Evolutionary conservation across 495 filamentous ascomycete species (phyloP).

Genomic region (Pyrenula aspistea): DNA sequence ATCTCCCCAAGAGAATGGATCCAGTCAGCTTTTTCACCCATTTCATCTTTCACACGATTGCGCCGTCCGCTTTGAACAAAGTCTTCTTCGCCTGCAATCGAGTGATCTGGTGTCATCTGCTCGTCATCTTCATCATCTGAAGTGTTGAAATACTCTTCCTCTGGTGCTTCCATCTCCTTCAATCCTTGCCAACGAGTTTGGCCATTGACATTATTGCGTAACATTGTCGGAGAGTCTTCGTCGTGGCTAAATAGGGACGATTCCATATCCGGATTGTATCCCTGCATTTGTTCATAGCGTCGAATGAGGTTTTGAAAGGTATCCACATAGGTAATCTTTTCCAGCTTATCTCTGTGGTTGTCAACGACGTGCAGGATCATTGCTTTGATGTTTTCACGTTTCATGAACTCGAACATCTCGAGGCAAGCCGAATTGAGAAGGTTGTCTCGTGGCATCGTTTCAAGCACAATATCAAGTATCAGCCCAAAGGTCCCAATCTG

Average conservation of each 20-base stretch:
- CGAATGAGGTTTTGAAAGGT: slow-evolving; percentile 67
- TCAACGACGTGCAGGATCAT: slow-evolving; percentile 79
- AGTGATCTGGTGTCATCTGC: slow-evolving; percentile 16
- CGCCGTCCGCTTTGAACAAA: slow-evolving; percentile 1
- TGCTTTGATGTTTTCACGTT: slow-evolving; percentile 69
- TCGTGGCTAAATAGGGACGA: slow-evolving; percentile 37
- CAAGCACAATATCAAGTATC: slow-evolving; percentile 75
- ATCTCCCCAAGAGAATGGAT: not conserved
- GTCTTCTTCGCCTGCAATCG: slow-evolving; percentile 5
- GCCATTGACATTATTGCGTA: slow-evolving; percentile 47
- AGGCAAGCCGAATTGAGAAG: slow-evolving; percentile 91
- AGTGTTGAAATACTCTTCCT: slow-evolving; percentile 92
- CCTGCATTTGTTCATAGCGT: slow-evolving; percentile 70
- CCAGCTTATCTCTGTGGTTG: slow-evolving; percentile 72
- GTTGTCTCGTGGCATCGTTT: slow-evolving; percentile 94
- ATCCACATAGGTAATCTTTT: slow-evolving; percentile 71
- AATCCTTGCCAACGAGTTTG: slow-evolving; percentile 59
- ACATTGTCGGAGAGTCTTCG: slow-evolving; percentile 30
- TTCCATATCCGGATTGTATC: slow-evolving; percentile 50
- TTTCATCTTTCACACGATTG: not conserved
- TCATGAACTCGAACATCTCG: slow-evolving; percentile 88
- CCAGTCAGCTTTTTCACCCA: not conserved
- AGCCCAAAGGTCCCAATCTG: slow-evolving; percentile 76
- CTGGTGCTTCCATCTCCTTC: slow-evolving; percentile 72
- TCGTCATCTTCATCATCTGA: slow-evolving; percentile 77